Evolutionary conservation across 2,329 filamentous ascomycete genomes (phyloP).

Genomic region (Diaporthe batatas): DNA sequence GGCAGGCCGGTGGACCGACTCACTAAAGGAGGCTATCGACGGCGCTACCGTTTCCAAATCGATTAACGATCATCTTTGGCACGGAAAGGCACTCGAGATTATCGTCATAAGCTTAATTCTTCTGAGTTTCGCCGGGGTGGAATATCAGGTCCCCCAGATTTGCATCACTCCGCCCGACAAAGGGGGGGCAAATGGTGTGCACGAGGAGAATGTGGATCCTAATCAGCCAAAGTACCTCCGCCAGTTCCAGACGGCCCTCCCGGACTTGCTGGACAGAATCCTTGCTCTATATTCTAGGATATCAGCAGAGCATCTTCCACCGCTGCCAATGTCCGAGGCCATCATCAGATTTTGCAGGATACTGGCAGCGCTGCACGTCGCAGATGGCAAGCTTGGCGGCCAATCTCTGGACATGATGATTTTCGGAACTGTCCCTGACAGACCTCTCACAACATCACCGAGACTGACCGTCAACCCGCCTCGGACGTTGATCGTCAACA

Average conservation of each 20-base stretch:
- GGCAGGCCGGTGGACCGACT: constrained; percentile 90
- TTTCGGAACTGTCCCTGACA: constrained; percentile 68
- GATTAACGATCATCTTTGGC: constrained; percentile 94
- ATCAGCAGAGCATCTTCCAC: constrained; percentile 77
- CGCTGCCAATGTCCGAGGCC: constrained; percentile 78
- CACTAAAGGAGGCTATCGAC: constrained; percentile 85
- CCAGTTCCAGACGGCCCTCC: constrained; percentile 71
- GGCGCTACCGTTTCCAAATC: constrained; percentile 82
- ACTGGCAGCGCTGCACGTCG: constrained; percentile 75
- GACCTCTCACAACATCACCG: constrained; percentile 64
- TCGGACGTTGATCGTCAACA: constrained; percentile 73
- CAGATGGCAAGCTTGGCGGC: constrained; percentile 72
- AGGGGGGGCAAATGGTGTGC: constrained; percentile 47
- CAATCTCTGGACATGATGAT: constrained; percentile 75
- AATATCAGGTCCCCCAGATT: constrained; percentile 80
- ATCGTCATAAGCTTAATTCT: constrained; percentile 86
- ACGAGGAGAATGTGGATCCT: constrained; percentile 57
- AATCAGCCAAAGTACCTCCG: constrained; percentile 67
- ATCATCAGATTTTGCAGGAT: constrained; percentile 81
- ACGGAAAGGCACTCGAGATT: constrained; percentile 93
- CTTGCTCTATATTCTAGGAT: constrained; percentile 79
- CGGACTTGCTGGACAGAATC: constrained; percentile 82
- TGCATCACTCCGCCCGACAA: constrained; percentile 67
- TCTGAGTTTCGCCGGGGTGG: constrained; percentile 84
- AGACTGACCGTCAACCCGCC: constrained; percentile 68